Base-by-base conservation (phyloP, 1,284 basidiomycete species). In the Ganoderma boninense region DNA sequence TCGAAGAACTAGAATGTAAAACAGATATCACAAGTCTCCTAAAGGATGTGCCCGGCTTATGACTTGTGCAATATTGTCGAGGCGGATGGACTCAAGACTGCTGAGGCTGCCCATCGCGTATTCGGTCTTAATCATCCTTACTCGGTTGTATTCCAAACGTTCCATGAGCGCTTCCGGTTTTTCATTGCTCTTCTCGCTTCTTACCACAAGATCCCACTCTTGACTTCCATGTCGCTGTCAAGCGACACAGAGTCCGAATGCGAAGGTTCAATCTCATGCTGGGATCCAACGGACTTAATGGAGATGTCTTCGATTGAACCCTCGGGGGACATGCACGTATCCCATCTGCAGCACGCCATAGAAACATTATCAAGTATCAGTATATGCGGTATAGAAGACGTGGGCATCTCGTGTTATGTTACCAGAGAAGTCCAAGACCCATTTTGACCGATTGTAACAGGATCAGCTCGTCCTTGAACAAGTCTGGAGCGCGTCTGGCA, bases 21-120 rank as follows among this genome's bases (percentile, higher is more conserved):
- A 87, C 87, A 67, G 85, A 90, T 77, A 84, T 93, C 46, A 85
- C 89, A 56, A 82, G 82, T 38, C 89, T 92, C 79, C 80, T 94
- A 65, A 89, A 86, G 78, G 84, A 84, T 76, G 92, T 92, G 73
- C 80, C 82, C 56, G 89, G 90, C 67, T 78, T 91, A 73, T 91
- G 82, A 80, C 59, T n/a, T 14, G 14, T 46, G 32, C 38, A 26
- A 40, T 43, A 16, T 35, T 35, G 29, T 57, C 32, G 32, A 42
- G 13, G 14, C 16, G 35, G 23, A 40, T 16, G 18, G 26, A 23
- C 49, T 14, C 49, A 54, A 54, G 23, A 23, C 38, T 65, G 49
- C 32, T 40, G 7, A 3, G 18, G 5, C 32, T 32, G n/a, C 29
- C 29, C 23, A 2, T n/a, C 23, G 44, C 14, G 8, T 59, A 35